Base-by-base conservation (phyloP, 495 filamentous ascomycete genomes). In the Astrothelium subdiscretum region DNA sequence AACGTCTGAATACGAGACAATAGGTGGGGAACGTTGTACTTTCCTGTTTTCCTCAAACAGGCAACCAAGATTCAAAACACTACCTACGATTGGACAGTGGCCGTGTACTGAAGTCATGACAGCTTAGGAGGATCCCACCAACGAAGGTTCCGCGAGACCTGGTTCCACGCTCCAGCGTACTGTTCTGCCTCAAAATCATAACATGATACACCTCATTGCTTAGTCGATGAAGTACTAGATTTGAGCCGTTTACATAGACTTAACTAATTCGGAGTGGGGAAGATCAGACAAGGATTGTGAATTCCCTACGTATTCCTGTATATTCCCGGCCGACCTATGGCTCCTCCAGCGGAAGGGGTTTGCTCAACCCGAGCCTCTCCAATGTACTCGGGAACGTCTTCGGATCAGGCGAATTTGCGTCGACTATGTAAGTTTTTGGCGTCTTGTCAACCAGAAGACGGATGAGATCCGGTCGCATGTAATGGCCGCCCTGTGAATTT, bases 401-500 rank as follows among this genome's bases (percentile, higher is more conserved):
- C 4, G 42, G 18, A 48, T 48, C 42, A 48, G 42, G 42, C 20
- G 18, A 20, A 20, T 20, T 48, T n/a, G 18, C 42, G 18, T 48
- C 42, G 42, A 48, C 42, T 48, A 48, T 20, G 42, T 48, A 48
- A 48, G 6, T 48, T 48, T 48, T 48, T 48, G 42, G 42, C 18
- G 42, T 48, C 42, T 48, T 48, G 18, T 48, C 42, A 20, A 48
- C 42, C 42, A 48, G 42, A 48, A 48, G 42, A 20, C 42, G 42
- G 18, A 48, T 48, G 11, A 48, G 42, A n/a, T 48, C 42, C 18
- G 42, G 42, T 48, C 42, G 42, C 42, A 48, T 48, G 42, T 48
- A 48, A 48, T 48, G 58, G 2, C 59, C 59, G 20, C 60, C 59
- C 38, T 35, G 32, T 5, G 65, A 8, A 15, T 59, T 59, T 35